These are phyloP conservation scores for Zymoseptoria passerinii DNA, from an alignment of 2,329 filamentous ascomycete genomes.

Conservation along the genomic window DNA sequence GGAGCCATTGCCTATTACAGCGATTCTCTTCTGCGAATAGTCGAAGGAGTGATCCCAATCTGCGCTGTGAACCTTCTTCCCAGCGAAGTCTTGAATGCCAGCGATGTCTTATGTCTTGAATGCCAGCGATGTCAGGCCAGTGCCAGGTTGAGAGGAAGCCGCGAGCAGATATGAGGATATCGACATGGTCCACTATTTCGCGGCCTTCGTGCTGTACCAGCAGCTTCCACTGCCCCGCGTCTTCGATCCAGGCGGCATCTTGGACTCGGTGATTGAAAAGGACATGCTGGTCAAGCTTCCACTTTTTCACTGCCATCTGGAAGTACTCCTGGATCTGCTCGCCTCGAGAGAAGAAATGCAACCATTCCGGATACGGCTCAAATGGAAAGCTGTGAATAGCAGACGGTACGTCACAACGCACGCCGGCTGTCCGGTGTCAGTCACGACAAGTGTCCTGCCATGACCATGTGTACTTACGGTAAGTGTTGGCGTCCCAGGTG, in stretches of 20 bases:
- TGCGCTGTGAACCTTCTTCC: conserved; percentile 30
- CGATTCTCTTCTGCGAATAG: conserved; percentile 25
- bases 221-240: conserved; percentile 31
- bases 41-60: conserved; percentile 27
- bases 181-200: conserved; percentile 25
- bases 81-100: conserved; percentile 31
- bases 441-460: neutral
- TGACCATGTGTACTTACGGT: conserved; percentile 14
- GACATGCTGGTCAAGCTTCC: conserved; percentile 33
- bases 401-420: conserved; percentile 14
- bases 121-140: conserved; percentile 32
- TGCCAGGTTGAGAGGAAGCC: conserved; percentile 22
- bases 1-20: conserved; percentile 29
- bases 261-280: conserved; percentile 33
- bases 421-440: conserved; percentile 6
- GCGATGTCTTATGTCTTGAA: conserved; percentile 27
- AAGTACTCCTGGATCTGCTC: conserved; percentile 38
- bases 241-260: conserved; percentile 34
- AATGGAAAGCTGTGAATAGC: conserved; percentile 30
- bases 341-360: conserved; percentile 32
- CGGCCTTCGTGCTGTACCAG: conserved; percentile 21
- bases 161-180: conserved; percentile 31
- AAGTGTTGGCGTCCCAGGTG: conserved; percentile 32
- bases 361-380: conserved; percentile 23
- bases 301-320: conserved; percentile 32